Base-by-base conservation (phyloP, 129 eudicot genomes). In the Oenanthe sinensis region DNA sequence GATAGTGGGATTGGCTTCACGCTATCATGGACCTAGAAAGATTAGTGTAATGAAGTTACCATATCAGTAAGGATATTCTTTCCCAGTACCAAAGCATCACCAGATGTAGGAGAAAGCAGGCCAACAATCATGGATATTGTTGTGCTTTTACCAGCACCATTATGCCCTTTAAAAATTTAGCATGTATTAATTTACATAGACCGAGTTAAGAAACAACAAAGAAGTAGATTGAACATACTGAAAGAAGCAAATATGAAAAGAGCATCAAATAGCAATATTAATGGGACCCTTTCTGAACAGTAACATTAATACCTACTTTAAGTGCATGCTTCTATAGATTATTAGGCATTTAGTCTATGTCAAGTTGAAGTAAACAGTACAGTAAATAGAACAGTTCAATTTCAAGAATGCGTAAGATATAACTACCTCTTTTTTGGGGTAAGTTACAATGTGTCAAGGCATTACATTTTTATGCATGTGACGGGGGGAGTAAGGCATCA, bases 81-180 rank as follows among this genome's bases (percentile, higher is more conserved):
- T 58, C 99, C 97, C 82, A 89, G 87, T 68, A 96, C 85, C 84
- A 96, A 87, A 76, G 99, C 99, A 89, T 96, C 99, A 24, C 99
- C 99, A 67, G 97, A 90, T 71, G 99, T 89, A 37, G 99, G 99
- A 81, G 82, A 85, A 83, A 96, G 88, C 89, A 96, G 99, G 79
- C 99, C 99, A 85, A 92, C 99, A 47, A 96, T 97, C 97, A 96
- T 90, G 52, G 99, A 89, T 78, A 96, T 96, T 74, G 99, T 92
- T 22, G 97, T 96, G 89, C 99, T 96, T 82, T 96, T 96, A 74
- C 99, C 99, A 84, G 99, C 99, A 80, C 99, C 99, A 85, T 96
- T 96, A 72, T 96, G 99, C 63, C 99, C 99, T 90, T 75, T 80
- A 85, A 71, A 84, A 65, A 40, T 11, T 36, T 17, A 76, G 47